Conservation (phyloP, 139 green algal species). For the Trebouxia sp. region DNA sequence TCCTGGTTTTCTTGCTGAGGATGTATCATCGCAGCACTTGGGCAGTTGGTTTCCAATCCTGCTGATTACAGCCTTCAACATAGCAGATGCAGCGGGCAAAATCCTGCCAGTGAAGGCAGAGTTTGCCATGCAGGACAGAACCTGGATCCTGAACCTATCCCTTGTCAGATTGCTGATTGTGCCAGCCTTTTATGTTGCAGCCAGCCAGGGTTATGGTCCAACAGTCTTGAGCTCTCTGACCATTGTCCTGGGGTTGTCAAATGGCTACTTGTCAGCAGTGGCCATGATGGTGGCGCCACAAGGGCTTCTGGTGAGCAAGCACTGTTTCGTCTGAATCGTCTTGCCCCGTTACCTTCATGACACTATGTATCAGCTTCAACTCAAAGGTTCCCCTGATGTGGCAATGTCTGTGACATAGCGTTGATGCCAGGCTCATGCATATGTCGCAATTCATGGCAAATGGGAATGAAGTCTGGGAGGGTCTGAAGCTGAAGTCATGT, state of each 20-base stretch:
- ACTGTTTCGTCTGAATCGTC: no score
- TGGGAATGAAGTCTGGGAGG: no score
- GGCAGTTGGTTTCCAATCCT: conserved; percentile 87
- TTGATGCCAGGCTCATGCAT: no score
- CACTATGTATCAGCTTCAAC: no score
- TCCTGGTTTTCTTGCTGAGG: conserved; percentile 86
- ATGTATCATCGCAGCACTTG: conserved; percentile 64
- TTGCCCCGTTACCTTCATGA: no score
- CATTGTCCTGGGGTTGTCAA: conserved; percentile 54
- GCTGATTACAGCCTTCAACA: conserved; percentile 79
- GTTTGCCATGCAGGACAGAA: background rate
- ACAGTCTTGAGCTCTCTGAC: conserved; percentile 40
- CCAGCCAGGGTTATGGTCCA: background rate
- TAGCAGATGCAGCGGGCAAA: conserved; percentile 46
- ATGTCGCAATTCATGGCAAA: no score
- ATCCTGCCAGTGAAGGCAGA: conserved; percentile 13
- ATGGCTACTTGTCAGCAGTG: conserved; percentile 67
- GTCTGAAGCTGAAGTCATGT: no score
- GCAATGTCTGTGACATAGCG: no score
- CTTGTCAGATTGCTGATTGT: conserved; percentile 56
- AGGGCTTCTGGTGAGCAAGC: conserved; percentile 1
- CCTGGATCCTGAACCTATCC: background rate
- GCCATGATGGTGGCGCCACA: conserved; percentile 47
- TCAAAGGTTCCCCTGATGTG: no score
- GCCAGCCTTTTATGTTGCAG: conserved; percentile 50